These are phyloP conservation scores for Jamesozyma rosinii DNA, from an alignment of 805 yeast species.

Conservation along the genomic window DNA sequence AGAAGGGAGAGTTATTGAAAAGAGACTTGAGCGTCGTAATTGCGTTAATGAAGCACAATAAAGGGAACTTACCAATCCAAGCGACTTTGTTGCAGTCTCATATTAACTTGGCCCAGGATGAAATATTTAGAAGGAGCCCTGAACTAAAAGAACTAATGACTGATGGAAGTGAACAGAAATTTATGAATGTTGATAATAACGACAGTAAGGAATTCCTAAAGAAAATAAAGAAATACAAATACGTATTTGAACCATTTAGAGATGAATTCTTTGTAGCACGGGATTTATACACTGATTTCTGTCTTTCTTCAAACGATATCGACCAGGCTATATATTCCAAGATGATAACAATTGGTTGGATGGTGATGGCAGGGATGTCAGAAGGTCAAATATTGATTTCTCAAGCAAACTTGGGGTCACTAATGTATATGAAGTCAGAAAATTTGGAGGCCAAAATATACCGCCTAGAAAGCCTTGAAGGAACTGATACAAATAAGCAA, in stretches of 20 bases:
- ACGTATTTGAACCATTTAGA: conserved; percentile 54
- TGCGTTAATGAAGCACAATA: conserved; percentile 36
- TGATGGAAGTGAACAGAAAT: conserved; percentile 1
- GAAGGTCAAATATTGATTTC: conserved; percentile 50
- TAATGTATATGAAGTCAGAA: conserved; percentile 55
- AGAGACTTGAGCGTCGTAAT: conserved; percentile 58
- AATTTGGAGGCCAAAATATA: conserved; percentile 38
- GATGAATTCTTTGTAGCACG: conserved; percentile 66
- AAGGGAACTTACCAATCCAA: conserved; percentile 33
- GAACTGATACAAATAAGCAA: neutral
- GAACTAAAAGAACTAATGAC: conserved; percentile 29
- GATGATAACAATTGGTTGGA: conserved; percentile 51
- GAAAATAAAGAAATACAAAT: conserved; percentile 26
- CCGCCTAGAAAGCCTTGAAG: neutral
- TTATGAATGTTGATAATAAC: conserved; percentile 4
- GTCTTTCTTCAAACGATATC: conserved; percentile 52
- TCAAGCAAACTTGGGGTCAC: conserved; percentile 57
- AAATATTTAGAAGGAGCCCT: conserved; percentile 16
- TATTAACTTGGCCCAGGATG: conserved; percentile 51
- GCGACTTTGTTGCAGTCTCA: conserved; percentile 49
- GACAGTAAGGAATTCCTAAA: neutral
- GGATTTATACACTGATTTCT: conserved; percentile 59
- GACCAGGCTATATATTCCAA: conserved; percentile 48
- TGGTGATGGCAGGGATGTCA: conserved; percentile 53
- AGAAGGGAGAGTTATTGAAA: conserved; percentile 43